These are phyloP conservation scores for Colletotrichum destructivum DNA, from an alignment of 2,329 filamentous ascomycete species.

Conservation along the genomic window DNA sequence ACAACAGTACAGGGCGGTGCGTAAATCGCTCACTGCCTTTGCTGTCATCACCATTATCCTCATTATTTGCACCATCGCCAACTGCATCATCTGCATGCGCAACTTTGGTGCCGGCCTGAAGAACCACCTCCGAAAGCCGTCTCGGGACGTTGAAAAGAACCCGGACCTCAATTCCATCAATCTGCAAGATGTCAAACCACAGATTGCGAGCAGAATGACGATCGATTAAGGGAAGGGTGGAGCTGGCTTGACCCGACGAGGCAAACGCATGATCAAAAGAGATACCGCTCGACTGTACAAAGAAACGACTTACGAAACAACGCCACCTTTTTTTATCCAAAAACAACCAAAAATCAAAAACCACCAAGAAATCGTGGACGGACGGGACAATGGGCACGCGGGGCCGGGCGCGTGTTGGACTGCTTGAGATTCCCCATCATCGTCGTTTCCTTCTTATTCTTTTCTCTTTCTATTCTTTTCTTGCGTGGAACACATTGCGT, in stretches of 20 bases:
- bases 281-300: conserved; percentile 42
- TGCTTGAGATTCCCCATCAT: conserved; percentile 43
- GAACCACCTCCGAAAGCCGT: conserved; percentile 79
- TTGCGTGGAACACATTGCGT: conserved; percentile 29
- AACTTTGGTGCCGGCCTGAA: conserved; percentile 95
- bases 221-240: conserved; percentile 64
- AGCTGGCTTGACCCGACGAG: conserved; percentile 36
- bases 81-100: conserved; percentile 87
- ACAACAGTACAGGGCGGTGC: conserved; percentile 80
- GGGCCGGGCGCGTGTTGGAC: conserved; percentile 41
- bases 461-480: conserved; percentile 36
- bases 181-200: conserved; percentile 70
- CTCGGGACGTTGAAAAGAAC: conserved; percentile 66
- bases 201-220: conserved; percentile 71
- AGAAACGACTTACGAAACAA: conserved; percentile 45
- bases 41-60: conserved; percentile 92
- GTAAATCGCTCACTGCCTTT: conserved; percentile 91
- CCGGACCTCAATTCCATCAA: conserved; percentile 70
- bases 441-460: conserved; percentile 41
- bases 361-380: conserved; percentile 31
- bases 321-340: conserved; percentile 35
- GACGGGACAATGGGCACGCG: conserved; percentile 35
- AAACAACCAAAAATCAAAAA: conserved; percentile 1
- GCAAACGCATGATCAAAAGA: conserved; percentile 40
- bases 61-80: conserved; percentile 89